Percentiles rank a stretch among this genome's conserved stretches.
Evolutionary conservation across 768 basidiomycete species (phyloP).

Genomic region (Hygrocybe punicea): DNA sequence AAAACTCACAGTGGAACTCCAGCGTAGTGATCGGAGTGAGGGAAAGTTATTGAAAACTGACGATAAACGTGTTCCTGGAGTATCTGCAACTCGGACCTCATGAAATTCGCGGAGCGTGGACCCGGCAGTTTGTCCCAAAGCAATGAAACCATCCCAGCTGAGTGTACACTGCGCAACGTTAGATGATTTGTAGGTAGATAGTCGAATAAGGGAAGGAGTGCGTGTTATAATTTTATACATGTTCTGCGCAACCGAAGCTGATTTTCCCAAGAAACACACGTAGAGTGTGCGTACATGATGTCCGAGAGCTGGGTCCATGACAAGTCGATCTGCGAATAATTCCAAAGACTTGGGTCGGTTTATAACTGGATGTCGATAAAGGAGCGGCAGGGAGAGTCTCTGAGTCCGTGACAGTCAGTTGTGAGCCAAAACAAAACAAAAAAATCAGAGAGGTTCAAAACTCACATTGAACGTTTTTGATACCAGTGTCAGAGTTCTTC

Average conservation of each 20-base stretch:
- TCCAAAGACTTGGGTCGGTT: background rate
- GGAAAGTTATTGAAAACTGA: background rate
- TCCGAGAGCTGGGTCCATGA: background rate
- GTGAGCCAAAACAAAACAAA: background rate
- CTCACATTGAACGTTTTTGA: constrained; percentile 3
- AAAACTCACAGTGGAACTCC: background rate
- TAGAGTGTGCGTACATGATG: background rate
- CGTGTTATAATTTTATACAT: background rate
- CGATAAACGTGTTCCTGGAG: background rate
- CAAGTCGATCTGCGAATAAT: background rate
- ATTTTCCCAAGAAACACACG: background rate
- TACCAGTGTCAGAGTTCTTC: background rate
- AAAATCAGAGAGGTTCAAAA: background rate
- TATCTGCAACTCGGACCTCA: background rate
- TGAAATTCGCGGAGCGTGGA: background rate
- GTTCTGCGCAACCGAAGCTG: background rate
- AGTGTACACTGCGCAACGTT: too few relatives aligned
- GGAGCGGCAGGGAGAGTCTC: background rate
- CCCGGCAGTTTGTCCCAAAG: background rate
- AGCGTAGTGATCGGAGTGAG: background rate
- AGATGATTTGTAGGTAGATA: too few relatives aligned
- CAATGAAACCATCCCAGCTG: too few relatives aligned
- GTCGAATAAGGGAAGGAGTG: background rate
- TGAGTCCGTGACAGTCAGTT: too few relatives aligned
- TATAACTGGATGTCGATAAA: background rate